Base-by-base conservation (phyloP, 2,329 filamentous ascomycete genomes). In the Fusarium denticulatum region DNA sequence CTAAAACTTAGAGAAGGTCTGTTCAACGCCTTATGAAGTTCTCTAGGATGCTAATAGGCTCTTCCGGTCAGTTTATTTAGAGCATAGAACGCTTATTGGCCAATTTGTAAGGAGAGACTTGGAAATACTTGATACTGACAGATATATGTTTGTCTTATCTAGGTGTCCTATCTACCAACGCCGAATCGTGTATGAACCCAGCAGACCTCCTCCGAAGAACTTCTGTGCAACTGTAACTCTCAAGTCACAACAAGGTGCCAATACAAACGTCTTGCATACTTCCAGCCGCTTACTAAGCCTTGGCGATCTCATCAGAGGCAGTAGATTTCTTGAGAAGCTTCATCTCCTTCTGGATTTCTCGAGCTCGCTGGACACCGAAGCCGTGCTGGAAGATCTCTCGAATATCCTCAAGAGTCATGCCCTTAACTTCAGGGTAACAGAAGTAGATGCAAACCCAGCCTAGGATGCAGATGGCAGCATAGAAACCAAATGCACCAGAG, bases 391-490 rank as follows among this genome's bases (percentile, higher is more conserved):
- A 89, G 11, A 88, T 82, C 56, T 86, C 84, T 37, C 85, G 80
- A n/a, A 88, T 83, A 52, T 86, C 86, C 73, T 89, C 88, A 7
- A 89, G 79, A 24, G 86, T 84, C 82, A 89, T 85, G 16, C 87
- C 86, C 71, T 88, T 87, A 5, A 87, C 86, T 69, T 89, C 86
- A 1, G 87, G 87, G 72, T 88, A 89, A 72, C 80, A 87, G 79
- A 87, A 85, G 60, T 84, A 82, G 30, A 88, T 82, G 62, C 67
- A 77, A 9, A 66, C 64, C 67, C 72, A 85, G 81, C 86, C 86
- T 42, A 85, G 71, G 62, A 85, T 81, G 71, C 85, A 88, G 40
- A 88, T 85, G 1, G 80, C 84, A 2, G 85, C 84, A 62, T 87
- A 88, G 77, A 88, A 88, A 8, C 85, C 86, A 67, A 88, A 88